These are phyloP conservation scores for Kwoniella mangroviensis DNA, from an alignment of 768 basidiomycete genomes.

Conservation along the genomic window DNA sequence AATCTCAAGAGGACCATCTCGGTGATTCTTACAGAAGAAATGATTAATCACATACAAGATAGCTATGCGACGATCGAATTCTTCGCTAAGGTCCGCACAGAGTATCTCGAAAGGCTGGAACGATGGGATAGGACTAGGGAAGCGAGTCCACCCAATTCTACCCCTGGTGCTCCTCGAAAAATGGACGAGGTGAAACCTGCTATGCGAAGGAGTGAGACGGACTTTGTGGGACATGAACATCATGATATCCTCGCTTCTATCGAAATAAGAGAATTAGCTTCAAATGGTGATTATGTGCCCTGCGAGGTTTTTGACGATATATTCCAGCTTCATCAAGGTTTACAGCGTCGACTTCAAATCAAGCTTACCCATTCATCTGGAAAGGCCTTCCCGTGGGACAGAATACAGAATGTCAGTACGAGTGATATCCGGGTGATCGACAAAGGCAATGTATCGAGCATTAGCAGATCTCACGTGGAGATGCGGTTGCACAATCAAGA, in stretches of 20 bases:
- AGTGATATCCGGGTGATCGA: conserved; percentile 86
- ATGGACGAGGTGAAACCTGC: conserved; percentile 52
- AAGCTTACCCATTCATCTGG: conserved; percentile 86
- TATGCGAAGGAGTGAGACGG: conserved; percentile 91
- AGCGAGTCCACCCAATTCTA: conserved; percentile 8
- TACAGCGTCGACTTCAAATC: conserved; percentile 81
- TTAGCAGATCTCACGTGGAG: conserved; percentile 62
- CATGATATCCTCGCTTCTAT: conserved; percentile 87
- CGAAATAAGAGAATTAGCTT: conserved; percentile 82
- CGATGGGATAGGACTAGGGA: conserved; percentile 94
- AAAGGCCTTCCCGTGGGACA: conserved; percentile 82
- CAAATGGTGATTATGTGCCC: conserved; percentile 80
- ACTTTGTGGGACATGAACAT: conserved; percentile 81
- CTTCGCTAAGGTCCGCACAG: conserved; percentile 78
- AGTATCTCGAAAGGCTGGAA: conserved; percentile 85
- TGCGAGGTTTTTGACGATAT: conserved; percentile 83
- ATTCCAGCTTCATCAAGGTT: conserved; percentile 88
- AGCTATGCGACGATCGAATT: conserved; percentile 88
- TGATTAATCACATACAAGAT: conserved; percentile 71
- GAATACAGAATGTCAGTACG: conserved; percentile 73
- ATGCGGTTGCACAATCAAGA: conserved; percentile 71
- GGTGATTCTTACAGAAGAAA: conserved; percentile 73
- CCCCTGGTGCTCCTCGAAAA: conserved; percentile 59
- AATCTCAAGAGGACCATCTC: conserved; percentile 83
- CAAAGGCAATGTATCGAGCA: conserved; percentile 63